These are phyloP conservation scores for Pyronema domesticum DNA, from an alignment of 495 filamentous ascomycete genomes.

Conservation along the genomic window DNA sequence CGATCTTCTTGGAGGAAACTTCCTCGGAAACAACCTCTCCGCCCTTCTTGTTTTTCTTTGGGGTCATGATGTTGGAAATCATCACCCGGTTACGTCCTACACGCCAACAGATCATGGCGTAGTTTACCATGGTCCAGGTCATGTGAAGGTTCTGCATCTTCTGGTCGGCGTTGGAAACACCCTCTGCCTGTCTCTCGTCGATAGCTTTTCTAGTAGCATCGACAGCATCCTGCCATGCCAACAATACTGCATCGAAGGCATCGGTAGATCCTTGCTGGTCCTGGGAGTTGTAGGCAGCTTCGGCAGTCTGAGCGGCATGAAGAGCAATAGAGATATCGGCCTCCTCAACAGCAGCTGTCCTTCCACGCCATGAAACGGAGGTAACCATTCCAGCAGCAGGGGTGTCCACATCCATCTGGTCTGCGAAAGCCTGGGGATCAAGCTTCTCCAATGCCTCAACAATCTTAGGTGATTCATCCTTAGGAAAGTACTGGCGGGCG, in stretches of 20 bases:
- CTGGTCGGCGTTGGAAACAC: conserved; percentile 64
- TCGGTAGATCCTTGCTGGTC: conserved; percentile 39
- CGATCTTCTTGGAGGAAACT: conserved; percentile 48
- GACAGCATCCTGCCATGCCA: conserved; percentile 79
- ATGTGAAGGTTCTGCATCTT: conserved; percentile 87
- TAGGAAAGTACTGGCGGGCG: conserved; percentile 55
- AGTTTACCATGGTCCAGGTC: conserved; percentile 81
- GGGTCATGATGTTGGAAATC: conserved; percentile 37
- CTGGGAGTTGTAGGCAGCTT: conserved; percentile 24
- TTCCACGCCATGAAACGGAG: conserved; percentile 71
- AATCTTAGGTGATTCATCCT: conserved; percentile 33
- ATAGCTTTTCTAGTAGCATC: conserved; percentile 86
- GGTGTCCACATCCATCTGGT: conserved; percentile 38
- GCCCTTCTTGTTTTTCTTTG: conserved; percentile 37
- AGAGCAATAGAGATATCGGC: conserved; percentile 72
- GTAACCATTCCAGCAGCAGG: conserved; percentile 46
- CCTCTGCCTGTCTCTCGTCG: conserved; percentile 69
- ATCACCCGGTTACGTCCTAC: conserved; percentile 83
- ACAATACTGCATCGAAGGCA: conserved; percentile 81
- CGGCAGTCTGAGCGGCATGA: conserved; percentile 38
- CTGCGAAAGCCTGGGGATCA: conserved; percentile 50
- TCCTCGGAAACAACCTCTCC: conserved; percentile 37
- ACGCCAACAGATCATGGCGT: conserved; percentile 81
- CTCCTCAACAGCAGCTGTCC: conserved; percentile 77
- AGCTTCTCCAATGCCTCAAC: conserved; percentile 49